Base-by-base conservation (phyloP, 805 yeast genomes). In the Starmerella kuoi region DNA sequence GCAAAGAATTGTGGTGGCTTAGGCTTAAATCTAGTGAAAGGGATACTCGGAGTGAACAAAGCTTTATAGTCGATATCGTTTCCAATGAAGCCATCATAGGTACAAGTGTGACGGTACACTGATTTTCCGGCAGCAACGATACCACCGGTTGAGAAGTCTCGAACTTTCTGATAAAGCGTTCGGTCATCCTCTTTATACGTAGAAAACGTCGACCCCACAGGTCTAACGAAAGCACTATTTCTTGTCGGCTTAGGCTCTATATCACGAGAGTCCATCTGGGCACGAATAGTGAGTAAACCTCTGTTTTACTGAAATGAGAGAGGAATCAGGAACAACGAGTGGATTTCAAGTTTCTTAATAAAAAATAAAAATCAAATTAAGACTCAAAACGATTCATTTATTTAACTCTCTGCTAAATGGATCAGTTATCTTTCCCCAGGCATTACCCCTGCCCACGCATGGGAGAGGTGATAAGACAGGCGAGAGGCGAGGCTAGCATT, bases 61-160 rank as follows among this genome's bases (percentile, higher is more conserved):
- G 76, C 77, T 18, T 68, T 73, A 54, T 86, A 86, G 65, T 86
- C 85, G 56, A 84, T 83, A 56, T 82, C 88, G 27, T 39, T 40
- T 28, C 96, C 95, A n/a, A 86, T 53, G 31, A 83, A 55, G 5
- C 95, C 95, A 17, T 83, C 85, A 44, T 67, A 72, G 27, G 94
- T 81, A 48, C 88, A 74, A 64, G 74, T 63, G 37, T 47, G 46
- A 8, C 40, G 34, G 31, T 44, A 38, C 11, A 55, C 2, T 2
- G 28, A 25, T 14, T 35, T 30, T 8, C 11, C 5, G 14, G 31
- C 5, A 12, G 19, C n/a, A 3, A 18, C 23, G 14, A 18, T 15
- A n/a, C 36, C 43, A 5, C 38, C 34, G 11, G n/a, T 14, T 5
- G 18, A 2, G 9, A 20, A 24, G 11, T 21, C 32, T 15, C 19